phyloP scores from a whole-genome alignment of 1,284 basidiomycete genomes.

The Malassezia psittaci region DNA sequence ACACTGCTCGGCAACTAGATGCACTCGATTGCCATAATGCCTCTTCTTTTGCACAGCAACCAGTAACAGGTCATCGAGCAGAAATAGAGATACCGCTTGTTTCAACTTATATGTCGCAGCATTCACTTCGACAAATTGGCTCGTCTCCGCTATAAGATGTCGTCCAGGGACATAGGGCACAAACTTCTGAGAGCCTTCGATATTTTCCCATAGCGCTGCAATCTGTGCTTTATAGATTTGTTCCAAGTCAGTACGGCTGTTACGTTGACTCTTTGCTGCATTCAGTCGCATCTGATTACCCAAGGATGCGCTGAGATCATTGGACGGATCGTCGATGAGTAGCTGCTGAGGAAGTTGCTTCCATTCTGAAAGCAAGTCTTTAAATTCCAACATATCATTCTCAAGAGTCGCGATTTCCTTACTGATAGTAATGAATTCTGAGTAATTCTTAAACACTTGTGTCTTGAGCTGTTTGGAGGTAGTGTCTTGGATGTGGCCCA shows the following conservation, averaged over 20 bases:
- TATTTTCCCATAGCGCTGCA: slow-evolving; percentile 74
- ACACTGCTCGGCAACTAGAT: slow-evolving; percentile 78
- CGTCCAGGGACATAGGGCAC: slow-evolving; percentile 78
- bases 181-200: slow-evolving; percentile 94
- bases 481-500: slow-evolving; percentile 23
- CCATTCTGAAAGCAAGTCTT: slow-evolving; percentile 86
- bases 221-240: slow-evolving; percentile 89
- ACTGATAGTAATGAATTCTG: slow-evolving; percentile 88
- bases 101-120: slow-evolving; percentile 89
- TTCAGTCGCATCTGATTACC: slow-evolving; percentile 2
- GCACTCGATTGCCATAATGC: slow-evolving; percentile 51
- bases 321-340: slow-evolving; percentile 29
- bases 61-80: slow-evolving; percentile 81
- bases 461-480: slow-evolving; percentile 36
- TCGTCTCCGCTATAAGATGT: slow-evolving; percentile 78
- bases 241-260: slow-evolving; percentile 59
- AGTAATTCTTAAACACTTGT: slow-evolving; percentile 55
- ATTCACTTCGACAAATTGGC: slow-evolving; percentile 74
- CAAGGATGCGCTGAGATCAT: neutral
- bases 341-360: slow-evolving; percentile 49
- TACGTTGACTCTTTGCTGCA: slow-evolving; percentile 17
- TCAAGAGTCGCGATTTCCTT: slow-evolving; percentile 94
- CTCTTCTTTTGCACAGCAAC: slow-evolving; percentile 59
- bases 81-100: slow-evolving; percentile 74
- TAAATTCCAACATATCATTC: slow-evolving; percentile 95